These are phyloP conservation scores for Penicillium expansum DNA, from an alignment of 2,329 filamentous ascomycete species.

Conservation along the genomic window DNA sequence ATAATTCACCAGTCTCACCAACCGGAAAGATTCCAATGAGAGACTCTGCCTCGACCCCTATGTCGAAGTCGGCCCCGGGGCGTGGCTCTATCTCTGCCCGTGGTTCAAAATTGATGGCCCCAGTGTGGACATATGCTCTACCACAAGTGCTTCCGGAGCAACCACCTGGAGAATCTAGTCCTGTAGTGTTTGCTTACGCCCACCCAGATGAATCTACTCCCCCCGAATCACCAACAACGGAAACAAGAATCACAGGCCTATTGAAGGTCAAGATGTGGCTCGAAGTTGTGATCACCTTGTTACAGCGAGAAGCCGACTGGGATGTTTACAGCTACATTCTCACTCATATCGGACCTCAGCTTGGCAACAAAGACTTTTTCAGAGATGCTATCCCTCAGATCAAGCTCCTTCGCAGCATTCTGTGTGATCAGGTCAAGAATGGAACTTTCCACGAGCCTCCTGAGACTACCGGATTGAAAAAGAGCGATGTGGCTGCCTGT, in stretches of 20 bases:
- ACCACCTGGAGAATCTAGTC: conserved; percentile 49
- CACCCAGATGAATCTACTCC: conserved; percentile 35
- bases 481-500: conserved; percentile 83
- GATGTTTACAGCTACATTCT: conserved; percentile 89
- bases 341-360: conserved; percentile 78
- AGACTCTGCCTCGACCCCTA: conserved; percentile 28
- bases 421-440: conserved; percentile 80
- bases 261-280: conserved; percentile 69
- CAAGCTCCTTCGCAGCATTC: conserved; percentile 67
- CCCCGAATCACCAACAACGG: conserved; percentile 24
- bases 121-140: conserved; percentile 59
- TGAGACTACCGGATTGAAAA: conserved; percentile 71
- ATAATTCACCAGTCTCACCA: conserved; percentile 32
- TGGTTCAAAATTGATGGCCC: conserved; percentile 38
- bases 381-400: conserved; percentile 70
- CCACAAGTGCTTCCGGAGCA: conserved; percentile 55
- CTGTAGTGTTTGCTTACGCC: conserved; percentile 51
- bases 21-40: conserved; percentile 33
- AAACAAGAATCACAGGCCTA: conserved; percentile 36
- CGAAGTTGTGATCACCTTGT: conserved; percentile 70
- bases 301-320: conserved; percentile 77
- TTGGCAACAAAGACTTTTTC: conserved; percentile 88
- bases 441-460: conserved; percentile 81
- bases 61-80: conserved; percentile 32
- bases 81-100: conserved; percentile 36